Conservation (phyloP, 2,329 filamentous ascomycete genomes). For the Westerdykella sp. region DNA sequence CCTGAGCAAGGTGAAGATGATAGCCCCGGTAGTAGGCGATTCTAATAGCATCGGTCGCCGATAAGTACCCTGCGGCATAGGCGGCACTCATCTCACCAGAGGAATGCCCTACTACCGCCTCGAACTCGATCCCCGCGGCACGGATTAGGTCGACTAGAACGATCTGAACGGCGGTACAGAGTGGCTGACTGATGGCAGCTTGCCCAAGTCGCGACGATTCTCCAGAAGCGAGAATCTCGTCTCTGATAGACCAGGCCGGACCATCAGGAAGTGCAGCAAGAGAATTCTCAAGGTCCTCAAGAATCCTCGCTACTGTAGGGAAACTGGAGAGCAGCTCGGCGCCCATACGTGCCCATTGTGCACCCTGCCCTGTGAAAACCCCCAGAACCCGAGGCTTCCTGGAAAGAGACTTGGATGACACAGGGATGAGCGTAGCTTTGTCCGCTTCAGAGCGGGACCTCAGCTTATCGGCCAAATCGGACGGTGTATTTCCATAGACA, state of each 20-base stretch:
- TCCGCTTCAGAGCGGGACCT: too few species aligned
- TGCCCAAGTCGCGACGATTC: conserved; percentile 4
- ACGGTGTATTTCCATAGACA: too few species aligned
- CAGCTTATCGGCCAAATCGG: too few species aligned
- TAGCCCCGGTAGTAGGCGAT: conserved; percentile 20
- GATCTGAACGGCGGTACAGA: conserved; percentile 36
- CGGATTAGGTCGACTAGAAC: conserved; percentile 26
- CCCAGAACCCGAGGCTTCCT: conserved; percentile 18
- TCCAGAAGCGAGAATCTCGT: conserved; percentile 6
- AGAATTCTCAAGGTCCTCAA: conserved; percentile 17
- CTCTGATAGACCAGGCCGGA: conserved; percentile 9
- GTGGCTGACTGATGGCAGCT: conserved; percentile 23
- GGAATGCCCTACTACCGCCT: conserved; percentile 38
- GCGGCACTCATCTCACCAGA: conserved; percentile 39
- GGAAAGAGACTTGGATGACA: neutral
- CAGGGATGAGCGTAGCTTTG: too few species aligned
- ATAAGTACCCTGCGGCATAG: conserved; percentile 26
- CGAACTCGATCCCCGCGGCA: conserved; percentile 18
- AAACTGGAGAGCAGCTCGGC: conserved; percentile 22
- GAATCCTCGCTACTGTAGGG: conserved; percentile 6
- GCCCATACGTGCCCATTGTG: conserved; percentile 39
- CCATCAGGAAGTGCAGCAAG: conserved; percentile 3
- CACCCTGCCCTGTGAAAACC: conserved; percentile 41
- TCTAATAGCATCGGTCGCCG: conserved; percentile 9
- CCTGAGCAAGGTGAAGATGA: conserved; percentile 3